These are phyloP conservation scores for Linderniella brevidens DNA, from an alignment of 257 asterid species.

Conservation along the genomic window DNA sequence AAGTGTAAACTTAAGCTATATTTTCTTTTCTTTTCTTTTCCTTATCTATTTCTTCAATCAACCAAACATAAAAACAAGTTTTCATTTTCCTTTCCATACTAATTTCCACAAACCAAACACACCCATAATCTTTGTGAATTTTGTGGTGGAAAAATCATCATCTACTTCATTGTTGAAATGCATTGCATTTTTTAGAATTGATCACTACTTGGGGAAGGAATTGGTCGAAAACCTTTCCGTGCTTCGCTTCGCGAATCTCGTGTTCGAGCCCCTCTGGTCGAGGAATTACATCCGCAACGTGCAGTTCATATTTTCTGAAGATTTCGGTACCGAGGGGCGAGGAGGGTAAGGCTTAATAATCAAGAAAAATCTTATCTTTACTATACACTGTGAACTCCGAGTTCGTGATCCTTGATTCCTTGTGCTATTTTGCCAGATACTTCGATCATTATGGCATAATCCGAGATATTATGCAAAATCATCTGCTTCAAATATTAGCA, in stretches of 20 bases:
- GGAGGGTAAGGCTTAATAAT: slow-evolving; percentile 59
- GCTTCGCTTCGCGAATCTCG: slow-evolving; percentile 85
- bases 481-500: slow-evolving; percentile 88
- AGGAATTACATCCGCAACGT: slow-evolving; percentile 89
- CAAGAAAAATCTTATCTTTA: too few relatives aligned
- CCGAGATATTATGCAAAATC: slow-evolving; percentile 97
- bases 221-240: slow-evolving; percentile 94
- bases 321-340: slow-evolving; percentile 96
- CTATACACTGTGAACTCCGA: too few relatives aligned
- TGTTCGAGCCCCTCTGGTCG: slow-evolving; percentile 93
- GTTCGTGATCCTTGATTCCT: neutral
- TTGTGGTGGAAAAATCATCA: too few relatives aligned
- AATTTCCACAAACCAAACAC: too few relatives aligned
- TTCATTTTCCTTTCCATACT: too few relatives aligned
- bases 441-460: slow-evolving; percentile 85
- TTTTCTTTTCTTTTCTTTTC: too few relatives aligned
- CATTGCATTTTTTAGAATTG: too few relatives aligned
- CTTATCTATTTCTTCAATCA: too few relatives aligned
- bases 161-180: too few relatives aligned
- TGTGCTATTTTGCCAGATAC: slow-evolving; percentile 36
- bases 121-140: too few relatives aligned
- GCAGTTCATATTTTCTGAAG: slow-evolving; percentile 90
- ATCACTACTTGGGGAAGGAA: slow-evolving; percentile 97
- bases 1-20: too few relatives aligned
- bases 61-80: too few relatives aligned